Evolutionary conservation across 2,329 filamentous ascomycete genomes (phyloP).

Genomic region (Colletotrichum sojae): DNA sequence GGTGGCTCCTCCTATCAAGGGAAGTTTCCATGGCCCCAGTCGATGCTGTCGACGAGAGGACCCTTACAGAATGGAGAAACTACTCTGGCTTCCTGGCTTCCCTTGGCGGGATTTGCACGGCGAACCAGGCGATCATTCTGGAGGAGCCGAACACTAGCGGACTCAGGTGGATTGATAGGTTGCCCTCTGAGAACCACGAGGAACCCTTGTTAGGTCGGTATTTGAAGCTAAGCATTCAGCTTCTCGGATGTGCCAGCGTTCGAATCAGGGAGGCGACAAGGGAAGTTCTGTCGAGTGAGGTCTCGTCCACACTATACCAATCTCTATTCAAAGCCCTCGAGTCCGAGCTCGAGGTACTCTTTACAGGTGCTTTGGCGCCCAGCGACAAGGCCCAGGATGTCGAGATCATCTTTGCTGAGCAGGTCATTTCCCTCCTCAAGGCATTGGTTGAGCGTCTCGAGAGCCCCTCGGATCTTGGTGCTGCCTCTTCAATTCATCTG

Average conservation of each 20-base stretch:
- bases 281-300: conserved; percentile 76
- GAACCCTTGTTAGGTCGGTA: conserved; percentile 73
- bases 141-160: conserved; percentile 72
- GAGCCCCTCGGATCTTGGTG: conserved; percentile 73
- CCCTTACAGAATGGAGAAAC: conserved; percentile 76
- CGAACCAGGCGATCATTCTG: conserved; percentile 68
- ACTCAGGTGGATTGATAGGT: conserved; percentile 75
- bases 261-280: conserved; percentile 77
- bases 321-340: conserved; percentile 76
- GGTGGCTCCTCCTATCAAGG: conserved; percentile 75
- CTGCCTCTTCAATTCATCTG: conserved; percentile 74
- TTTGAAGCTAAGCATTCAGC: conserved; percentile 74
- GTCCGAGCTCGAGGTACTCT: conserved; percentile 74
- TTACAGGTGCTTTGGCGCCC: conserved; percentile 68
- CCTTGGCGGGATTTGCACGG: conserved; percentile 75
- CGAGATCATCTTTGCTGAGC: conserved; percentile 77
- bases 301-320: conserved; percentile 73
- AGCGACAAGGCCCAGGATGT: conserved; percentile 69
- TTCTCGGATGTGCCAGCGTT: conserved; percentile 75
- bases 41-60: conserved; percentile 68
- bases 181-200: conserved; percentile 71
- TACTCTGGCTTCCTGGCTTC: conserved; percentile 78
- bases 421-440: conserved; percentile 74
- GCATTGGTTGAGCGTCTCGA: conserved; percentile 76
- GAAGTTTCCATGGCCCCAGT: conserved; percentile 69